These are phyloP conservation scores for Gracilaria vermiculophylla DNA, from an alignment of 23 red algal species.

Conservation along the genomic window DNA sequence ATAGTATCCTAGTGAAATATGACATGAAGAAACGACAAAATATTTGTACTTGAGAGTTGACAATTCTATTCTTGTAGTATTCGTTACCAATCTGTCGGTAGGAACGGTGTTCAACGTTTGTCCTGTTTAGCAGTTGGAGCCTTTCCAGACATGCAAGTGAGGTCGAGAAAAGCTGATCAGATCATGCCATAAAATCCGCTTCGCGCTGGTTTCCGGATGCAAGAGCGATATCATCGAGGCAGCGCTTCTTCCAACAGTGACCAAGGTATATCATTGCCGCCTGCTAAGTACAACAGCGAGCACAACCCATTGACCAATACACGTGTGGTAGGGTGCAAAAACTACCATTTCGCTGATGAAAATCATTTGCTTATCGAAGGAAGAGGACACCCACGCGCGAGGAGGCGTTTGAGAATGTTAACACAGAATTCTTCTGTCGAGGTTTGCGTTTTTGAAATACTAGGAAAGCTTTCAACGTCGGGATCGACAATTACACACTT, in stretches of 20 bases:
- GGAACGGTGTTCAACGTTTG: too few species aligned
- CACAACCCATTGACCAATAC: background rate
- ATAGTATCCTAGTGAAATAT: background rate
- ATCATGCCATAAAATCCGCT: background rate
- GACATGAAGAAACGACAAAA: background rate
- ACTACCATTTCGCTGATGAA: background rate
- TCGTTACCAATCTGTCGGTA: too few species aligned
- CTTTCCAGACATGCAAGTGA: background rate
- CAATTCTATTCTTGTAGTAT: too few species aligned
- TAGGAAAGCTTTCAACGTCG: background rate
- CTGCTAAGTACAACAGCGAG: background rate
- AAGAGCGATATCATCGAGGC: background rate
- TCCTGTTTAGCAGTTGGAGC: background rate
- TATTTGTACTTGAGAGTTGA: background rate
- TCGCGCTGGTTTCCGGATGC: background rate
- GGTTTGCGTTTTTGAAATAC: background rate
- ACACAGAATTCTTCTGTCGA: background rate
- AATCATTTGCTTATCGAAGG: background rate
- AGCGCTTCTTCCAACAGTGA: background rate
- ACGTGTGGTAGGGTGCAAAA: constrained; percentile 6
- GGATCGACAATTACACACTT: background rate
- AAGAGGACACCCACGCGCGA: background rate
- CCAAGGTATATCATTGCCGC: too few species aligned
- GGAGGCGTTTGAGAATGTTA: constrained; percentile 8
- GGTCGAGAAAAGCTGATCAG: background rate